Evolutionary conservation across 1,284 basidiomycete genomes (phyloP).

Genomic region (Apiotrichum laibachii): DNA sequence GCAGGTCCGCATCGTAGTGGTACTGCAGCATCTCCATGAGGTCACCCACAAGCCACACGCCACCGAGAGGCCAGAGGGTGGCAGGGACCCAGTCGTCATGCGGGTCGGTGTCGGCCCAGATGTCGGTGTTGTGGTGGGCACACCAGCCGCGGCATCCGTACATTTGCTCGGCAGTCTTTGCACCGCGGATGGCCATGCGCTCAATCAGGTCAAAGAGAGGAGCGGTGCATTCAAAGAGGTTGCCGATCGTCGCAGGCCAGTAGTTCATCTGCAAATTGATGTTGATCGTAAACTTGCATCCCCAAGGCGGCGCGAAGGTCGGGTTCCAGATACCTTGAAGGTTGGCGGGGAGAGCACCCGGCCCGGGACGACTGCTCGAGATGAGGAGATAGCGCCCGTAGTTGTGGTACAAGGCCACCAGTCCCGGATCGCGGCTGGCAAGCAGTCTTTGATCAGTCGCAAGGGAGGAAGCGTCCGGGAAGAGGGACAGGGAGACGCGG

Average conservation of each 20-base stretch:
- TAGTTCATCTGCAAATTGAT: constrained; percentile 25
- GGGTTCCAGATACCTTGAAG: constrained; percentile 22
- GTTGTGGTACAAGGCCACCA: constrained; percentile 13
- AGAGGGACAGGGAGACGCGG: background rate
- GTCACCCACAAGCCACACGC: constrained; percentile 13
- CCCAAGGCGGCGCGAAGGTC: constrained; percentile 12
- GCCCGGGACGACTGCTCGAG: constrained; percentile 6
- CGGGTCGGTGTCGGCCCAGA: constrained; percentile 8
- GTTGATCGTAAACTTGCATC: constrained; percentile 16
- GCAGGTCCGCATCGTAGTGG: background rate
- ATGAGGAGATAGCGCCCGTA: constrained; percentile 20
- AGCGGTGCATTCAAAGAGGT: background rate
- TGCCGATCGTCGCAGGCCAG: constrained; percentile 9
- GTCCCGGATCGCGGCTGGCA: background rate
- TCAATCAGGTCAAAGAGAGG: constrained; percentile 12
- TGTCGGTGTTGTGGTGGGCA: constrained; percentile 16
- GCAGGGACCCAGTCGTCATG: background rate
- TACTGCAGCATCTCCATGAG: constrained; percentile 4
- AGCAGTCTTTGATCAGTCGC: background rate
- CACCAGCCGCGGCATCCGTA: constrained; percentile 16
- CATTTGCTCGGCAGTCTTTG: constrained; percentile 7
- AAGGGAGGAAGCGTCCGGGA: background rate
- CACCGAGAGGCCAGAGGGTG: constrained; percentile 12
- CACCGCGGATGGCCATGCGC: constrained; percentile 9
- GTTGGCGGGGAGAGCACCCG: constrained; percentile 3